Evolutionary conservation across 2,329 filamentous ascomycete genomes (phyloP), one percentile per base, ranked within the genome.

Genomic region (Ilyonectria mors-panacis): DNA sequence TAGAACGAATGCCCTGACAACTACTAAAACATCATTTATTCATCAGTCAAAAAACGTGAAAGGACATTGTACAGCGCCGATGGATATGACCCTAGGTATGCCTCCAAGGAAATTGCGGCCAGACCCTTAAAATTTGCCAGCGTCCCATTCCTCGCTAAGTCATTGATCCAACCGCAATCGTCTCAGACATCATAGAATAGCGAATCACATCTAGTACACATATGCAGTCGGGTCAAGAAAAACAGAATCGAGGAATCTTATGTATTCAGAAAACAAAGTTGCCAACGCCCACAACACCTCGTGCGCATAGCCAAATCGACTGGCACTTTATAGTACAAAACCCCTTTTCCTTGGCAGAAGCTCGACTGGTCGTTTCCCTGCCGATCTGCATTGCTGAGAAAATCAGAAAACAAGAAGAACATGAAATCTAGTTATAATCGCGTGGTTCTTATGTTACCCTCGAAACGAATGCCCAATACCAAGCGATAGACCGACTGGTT

Each of bases 201-300:
- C 17, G 12, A 39, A 39, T 39, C 15, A 13, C 6, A 33, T n/a
- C 45, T 17, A 13, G 19, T 51, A 7, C 47, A 23, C 17, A 12
- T 12, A 8, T 10, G 6, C 13, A 39, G 37, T 15, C 37, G 13
- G n/a, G 37, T 4, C 15, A n/a, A n/a, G 12, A 13, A 10, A 23
- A 13, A 12, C 8, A 6, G 17, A 19, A 6, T 51, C 15, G 17
- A 42, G 15, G 39, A 51, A 53, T 53, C n/a, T 6, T 37, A 15
- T 35, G 17, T 53, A 53, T 53, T 53, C 15, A 33, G 30, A 33
- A 12, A 33, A 33, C 8, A 35, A 33, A 10, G 39, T 37, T 23
- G 17, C 28, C 28, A 53, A 35, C 50, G 50, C 50, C 50, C 26
- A 33, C 48, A 51, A 53, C 50, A n/a, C 30, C 50, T 10, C 48